Base-by-base conservation (phyloP, 306 rosid genomes). In the Begonia peltatifolia region DNA sequence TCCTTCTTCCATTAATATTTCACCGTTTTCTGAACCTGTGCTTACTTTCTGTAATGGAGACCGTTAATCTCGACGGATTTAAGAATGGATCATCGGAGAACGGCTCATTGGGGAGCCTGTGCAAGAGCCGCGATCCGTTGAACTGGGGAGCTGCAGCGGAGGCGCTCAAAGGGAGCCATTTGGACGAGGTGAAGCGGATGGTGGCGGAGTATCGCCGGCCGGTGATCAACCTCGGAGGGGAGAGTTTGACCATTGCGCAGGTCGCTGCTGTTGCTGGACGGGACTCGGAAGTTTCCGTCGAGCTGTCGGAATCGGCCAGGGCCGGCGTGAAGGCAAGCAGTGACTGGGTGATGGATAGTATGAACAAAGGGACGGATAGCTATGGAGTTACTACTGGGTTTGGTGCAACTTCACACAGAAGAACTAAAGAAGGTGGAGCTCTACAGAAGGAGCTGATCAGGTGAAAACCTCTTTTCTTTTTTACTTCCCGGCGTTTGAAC, bases 371-470 rank as follows among this genome's bases (percentile, higher is more conserved):
- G 0, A 85, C 79, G 0, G 95, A 89, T 46, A 85, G 87, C 15
- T 89, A 90, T 4, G 97, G 97, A 14, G 82, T 90, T 53, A 90
- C 97, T 68, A 90, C 97, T 38, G 97, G 97, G 0, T 85, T 90
- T 56, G 97, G 97, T 41, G 90, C 97, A 0, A 90, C 92, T 11
- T 85, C 95, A 0, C 95, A 85, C 53, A 68, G 94, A 8, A 65
- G 95, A 43, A 90, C 97, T 54, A 83, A 85, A 12, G 79, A 90
- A 22, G 97, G 95, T 5, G 95, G 74, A 15, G 97, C 97, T 50
- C 80, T 90, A 47, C 97, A 90, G 47, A 76, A 65, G 64, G 97
- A 90, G 72, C 63, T 85, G 0, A 90, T 90, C 56, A 65, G 96
- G 96, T 87, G 75, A 56, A 20, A 22, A 9, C 10, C 10, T 18